These are phyloP conservation scores for Boletus pseudopeckii DNA, from an alignment of 768 basidiomycete species.

Conservation along the genomic window DNA sequence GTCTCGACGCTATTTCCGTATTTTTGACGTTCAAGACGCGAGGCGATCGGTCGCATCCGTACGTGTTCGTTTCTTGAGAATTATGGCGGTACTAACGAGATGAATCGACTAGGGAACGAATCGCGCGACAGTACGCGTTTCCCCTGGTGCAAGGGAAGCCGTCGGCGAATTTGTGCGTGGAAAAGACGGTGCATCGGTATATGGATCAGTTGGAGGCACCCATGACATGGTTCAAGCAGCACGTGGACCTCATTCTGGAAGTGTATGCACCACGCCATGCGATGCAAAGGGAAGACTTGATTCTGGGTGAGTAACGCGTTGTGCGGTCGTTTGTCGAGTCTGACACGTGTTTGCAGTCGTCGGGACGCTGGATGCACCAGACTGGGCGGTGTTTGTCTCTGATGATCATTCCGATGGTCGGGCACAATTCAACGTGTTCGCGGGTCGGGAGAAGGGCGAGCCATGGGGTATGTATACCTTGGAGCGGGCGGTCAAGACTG, in stretches of 20 bases:
- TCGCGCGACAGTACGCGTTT: conserved; percentile 53
- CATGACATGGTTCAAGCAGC: conserved; percentile 69
- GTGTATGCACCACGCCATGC: conserved; percentile 45
- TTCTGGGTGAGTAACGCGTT: conserved; percentile 35
- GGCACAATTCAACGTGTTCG: conserved; percentile 70
- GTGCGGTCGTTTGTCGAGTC: neutral
- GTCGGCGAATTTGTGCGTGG: conserved; percentile 63
- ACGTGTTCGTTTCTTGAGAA: conserved; percentile 16
- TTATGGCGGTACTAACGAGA: neutral
- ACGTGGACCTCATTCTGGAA: conserved; percentile 60
- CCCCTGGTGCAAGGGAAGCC: conserved; percentile 64
- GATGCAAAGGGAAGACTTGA: conserved; percentile 58
- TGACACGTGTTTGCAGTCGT: conserved; percentile 42
- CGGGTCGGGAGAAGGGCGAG: conserved; percentile 44
- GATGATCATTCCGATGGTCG: conserved; percentile 63
- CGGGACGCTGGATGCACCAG: conserved; percentile 65
- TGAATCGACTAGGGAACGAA: conserved; percentile 35
- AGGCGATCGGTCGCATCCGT: conserved; percentile 39
- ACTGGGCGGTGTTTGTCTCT: conserved; percentile 75
- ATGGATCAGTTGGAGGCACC: conserved; percentile 61
- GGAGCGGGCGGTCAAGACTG: conserved; percentile 43
- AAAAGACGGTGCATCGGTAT: conserved; percentile 66
- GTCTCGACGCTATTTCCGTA: conserved; percentile 51
- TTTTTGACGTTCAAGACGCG: conserved; percentile 43
- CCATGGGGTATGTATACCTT: conserved; percentile 76